Conservation (phyloP, 1,284 basidiomycete genomes). For the Cutaneotrichosporon sp. region DNA sequence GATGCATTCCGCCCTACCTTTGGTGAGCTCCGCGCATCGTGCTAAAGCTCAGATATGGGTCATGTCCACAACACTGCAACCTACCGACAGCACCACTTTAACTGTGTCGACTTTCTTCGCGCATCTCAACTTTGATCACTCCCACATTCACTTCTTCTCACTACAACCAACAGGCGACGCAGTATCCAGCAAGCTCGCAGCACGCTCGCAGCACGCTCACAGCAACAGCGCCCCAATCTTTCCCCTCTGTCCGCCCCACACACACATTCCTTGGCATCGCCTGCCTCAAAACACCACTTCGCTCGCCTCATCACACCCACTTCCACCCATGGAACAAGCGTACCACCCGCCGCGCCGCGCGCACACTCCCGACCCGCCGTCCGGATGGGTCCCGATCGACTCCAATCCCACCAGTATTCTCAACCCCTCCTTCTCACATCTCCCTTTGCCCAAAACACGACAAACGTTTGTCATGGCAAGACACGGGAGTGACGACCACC, state of each 20-base stretch:
- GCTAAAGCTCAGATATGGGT: background rate
- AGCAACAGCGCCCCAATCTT: background rate
- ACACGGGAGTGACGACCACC: constrained; percentile 6
- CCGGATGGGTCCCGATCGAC: background rate
- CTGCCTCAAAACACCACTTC: background rate
- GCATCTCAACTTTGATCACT: background rate
- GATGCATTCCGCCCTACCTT: background rate
- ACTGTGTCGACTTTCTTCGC: background rate
- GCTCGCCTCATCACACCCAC: background rate
- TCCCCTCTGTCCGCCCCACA: background rate
- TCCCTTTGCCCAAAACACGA: background rate
- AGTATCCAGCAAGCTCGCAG: background rate
- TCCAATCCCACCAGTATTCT: background rate
- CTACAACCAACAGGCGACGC: background rate
- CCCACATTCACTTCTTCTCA: background rate
- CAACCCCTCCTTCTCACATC: background rate
- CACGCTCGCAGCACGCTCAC: background rate
- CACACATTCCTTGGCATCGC: background rate
- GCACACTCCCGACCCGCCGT: background rate
- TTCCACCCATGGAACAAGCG: background rate
- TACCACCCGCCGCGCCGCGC: background rate
- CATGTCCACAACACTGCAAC: background rate
- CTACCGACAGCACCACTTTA: background rate
- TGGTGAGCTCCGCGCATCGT: background rate
- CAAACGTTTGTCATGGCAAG: background rate